Conservation (phyloP, 441 rosid genomes). For the Raphanus hybrid region DNA sequence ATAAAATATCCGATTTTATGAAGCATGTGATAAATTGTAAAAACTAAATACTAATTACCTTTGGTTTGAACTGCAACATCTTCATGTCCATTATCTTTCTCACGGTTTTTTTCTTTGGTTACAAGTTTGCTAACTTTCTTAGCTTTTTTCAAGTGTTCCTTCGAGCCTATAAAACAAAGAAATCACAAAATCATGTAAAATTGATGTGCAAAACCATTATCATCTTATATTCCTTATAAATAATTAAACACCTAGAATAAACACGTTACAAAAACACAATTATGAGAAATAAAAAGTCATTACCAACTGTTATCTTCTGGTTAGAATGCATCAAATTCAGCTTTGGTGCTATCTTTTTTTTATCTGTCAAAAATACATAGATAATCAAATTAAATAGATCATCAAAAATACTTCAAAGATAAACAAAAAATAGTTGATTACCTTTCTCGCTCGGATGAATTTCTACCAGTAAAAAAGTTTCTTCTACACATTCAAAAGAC, state of each 20-base stretch:
- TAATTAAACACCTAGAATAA: background rate
- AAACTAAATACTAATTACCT: background rate
- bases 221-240: background rate
- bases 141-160: background rate
- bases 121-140: background rate
- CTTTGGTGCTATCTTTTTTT: background rate
- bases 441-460: background rate
- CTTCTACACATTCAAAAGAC: background rate
- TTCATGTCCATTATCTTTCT: background rate
- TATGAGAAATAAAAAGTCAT: background rate
- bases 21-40: background rate
- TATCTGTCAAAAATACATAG: background rate
- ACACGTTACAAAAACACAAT: background rate
- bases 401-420: background rate
- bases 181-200: background rate
- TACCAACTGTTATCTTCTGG: background rate
- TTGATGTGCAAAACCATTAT: background rate
- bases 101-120: background rate
- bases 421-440: background rate
- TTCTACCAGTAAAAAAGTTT: background rate
- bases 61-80: background rate
- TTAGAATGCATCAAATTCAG: background rate
- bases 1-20: background rate
- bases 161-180: background rate
- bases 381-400: background rate